phyloP scores from a whole-genome alignment of 805 yeast genomes.

The Hanseniaspora vineae region DNA sequence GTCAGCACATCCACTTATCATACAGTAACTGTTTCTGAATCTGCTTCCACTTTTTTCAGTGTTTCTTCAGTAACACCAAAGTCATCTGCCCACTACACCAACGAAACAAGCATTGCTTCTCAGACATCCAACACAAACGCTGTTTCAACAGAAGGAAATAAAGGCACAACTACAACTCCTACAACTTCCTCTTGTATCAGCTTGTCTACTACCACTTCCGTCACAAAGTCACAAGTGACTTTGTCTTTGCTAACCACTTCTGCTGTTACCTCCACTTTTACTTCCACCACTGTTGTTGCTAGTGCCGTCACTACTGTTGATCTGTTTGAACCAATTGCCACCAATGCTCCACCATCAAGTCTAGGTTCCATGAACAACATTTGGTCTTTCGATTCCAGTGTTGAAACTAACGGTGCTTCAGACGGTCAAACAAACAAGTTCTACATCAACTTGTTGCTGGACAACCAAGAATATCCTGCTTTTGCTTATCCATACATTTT shows the following conservation, averaged over 20 bases:
- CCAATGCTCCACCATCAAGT: constrained; percentile 31
- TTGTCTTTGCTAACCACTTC: constrained; percentile 3
- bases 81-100: constrained; percentile 6
- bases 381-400: constrained; percentile 34
- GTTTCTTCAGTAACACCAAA: constrained; percentile 8
- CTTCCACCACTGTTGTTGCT: constrained; percentile 9
- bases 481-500: constrained; percentile 59
- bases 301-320: constrained; percentile 22
- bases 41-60: constrained; percentile 5
- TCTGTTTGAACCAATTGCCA: constrained; percentile 37
- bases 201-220: background rate
- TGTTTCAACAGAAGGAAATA: background rate
- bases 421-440: constrained; percentile 66
- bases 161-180: constrained; percentile 2
- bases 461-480: constrained; percentile 37
- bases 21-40: constrained; percentile 1
- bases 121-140: background rate
- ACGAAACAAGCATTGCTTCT: constrained; percentile 4
- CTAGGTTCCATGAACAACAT: constrained; percentile 35
- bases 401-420: constrained; percentile 25
- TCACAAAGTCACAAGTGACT: constrained; percentile 2
- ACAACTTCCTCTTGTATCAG: background rate
- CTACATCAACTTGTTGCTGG: constrained; percentile 51
- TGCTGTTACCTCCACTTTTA: constrained; percentile 5
- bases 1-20: constrained; percentile 3